Evolutionary conservation across 2,329 filamentous ascomycete species (phyloP), one percentile per base, ranked within the genome.

Genomic region (Colletotrichum musicola): DNA sequence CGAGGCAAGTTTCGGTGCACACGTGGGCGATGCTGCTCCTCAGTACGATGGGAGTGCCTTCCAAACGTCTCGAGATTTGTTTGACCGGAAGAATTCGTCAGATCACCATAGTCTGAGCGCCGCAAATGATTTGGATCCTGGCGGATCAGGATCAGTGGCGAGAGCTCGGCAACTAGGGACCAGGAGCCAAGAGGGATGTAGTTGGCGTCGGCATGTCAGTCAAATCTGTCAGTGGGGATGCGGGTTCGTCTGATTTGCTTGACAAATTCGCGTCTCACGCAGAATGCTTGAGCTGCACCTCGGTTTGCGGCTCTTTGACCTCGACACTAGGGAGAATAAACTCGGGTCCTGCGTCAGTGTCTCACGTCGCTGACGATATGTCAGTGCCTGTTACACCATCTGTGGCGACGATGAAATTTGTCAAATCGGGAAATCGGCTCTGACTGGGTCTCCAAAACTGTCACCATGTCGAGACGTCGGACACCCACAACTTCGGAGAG

Each of bases 61-160:
- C 25, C 40, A 68, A 64, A 64, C 65, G 61, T 68, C 49, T 68
- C 65, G 50, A 64, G 47, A 68, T 59, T 64, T 35, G 65, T 68
- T 64, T 68, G 54, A 64, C 65, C 65, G 65, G 27, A 55, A 49
- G 13, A 47, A 27, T 14, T 49, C 16, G 13, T 58, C n/a, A 20
- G 14, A 16, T 14, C 16, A 40, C 40, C 27, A 18, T 35, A 40
- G 46, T 47, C 64, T 57, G 64, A 64, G 64, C 64, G 18, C 5
- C 22, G 20, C 55, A 40, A 18, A 20, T 35, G 50, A 12, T 7
- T 22, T 35, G 30, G 40, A 47, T 49, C 18, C 40, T 62, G n/a
- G 13, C 12, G 22, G n/a, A n/a, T 38, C 22, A 18, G n/a, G 12
- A 40, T 62, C 25, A 27, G n/a, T 35, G 40, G 40, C 51, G 9